phyloP scores from a whole-genome alignment of 2,329 filamentous ascomycete species.

The Calonectria multiphialidica region DNA sequence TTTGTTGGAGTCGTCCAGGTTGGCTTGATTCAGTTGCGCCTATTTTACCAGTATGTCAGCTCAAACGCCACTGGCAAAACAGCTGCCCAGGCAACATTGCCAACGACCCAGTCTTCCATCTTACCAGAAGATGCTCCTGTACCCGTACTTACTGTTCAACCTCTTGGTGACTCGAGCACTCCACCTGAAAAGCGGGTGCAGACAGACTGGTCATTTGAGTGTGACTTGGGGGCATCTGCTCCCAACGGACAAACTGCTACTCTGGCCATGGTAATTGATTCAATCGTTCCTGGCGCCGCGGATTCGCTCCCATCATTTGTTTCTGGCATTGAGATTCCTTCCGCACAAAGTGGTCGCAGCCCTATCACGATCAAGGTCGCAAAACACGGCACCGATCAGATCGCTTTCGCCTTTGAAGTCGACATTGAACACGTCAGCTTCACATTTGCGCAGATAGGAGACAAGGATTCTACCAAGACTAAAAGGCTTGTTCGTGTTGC shows the following conservation, averaged over 20 bases:
- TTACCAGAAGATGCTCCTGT: neutral
- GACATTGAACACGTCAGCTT: neutral
- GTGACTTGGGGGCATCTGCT: neutral
- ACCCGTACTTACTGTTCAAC: neutral
- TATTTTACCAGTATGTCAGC: neutral
- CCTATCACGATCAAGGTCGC: neutral
- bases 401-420: neutral
- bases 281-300: neutral
- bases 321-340: neutral
- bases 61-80: neutral
- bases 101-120: neutral
- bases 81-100: neutral
- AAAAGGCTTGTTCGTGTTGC: neutral
- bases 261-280: neutral
- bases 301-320: neutral
- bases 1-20: neutral
- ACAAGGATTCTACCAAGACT: neutral
- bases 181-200: neutral
- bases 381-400: neutral
- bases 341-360: neutral
- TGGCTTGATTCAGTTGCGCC: neutral
- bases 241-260: neutral
- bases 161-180: neutral
- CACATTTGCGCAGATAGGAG: neutral
- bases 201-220: neutral